A percentile compares a stretch with the other conserved stretches of the same genome.
Evolutionary conservation across 305 asterid genomes (phyloP).

Genomic region (Fraxinus angustifolia): DNA sequence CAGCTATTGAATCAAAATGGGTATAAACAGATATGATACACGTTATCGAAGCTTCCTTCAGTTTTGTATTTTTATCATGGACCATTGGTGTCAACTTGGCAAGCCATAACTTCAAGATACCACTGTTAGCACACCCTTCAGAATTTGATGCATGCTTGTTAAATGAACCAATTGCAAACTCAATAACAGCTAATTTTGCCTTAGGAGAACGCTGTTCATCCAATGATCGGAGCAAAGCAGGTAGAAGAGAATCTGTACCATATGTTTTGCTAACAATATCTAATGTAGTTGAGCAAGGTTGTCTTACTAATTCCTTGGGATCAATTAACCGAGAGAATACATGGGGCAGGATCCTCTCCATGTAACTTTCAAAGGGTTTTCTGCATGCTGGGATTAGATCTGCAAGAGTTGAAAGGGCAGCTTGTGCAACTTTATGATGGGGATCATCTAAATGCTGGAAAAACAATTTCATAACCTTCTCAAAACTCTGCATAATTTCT

Average conservation of each 20-base stretch:
- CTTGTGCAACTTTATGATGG: conserved; percentile 99
- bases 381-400: conserved; percentile 95
- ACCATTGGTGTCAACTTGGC: conserved; percentile 83
- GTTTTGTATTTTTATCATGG: conserved; percentile 85
- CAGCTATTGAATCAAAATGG: conserved; percentile 74
- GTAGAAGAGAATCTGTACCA: conserved; percentile 83
- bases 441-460: conserved; percentile 99
- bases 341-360: conserved; percentile 97
- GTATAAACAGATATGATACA: conserved; percentile 86
- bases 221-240: conserved; percentile 91
- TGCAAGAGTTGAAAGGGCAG: conserved; percentile 95
- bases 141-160: conserved; percentile 76
- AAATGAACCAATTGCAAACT: conserved; percentile 87
- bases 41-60: conserved; percentile 91
- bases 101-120: conserved; percentile 94
- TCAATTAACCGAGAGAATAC: conserved; percentile 95
- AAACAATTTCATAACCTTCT: conserved; percentile 96
- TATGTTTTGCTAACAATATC: conserved; percentile 89
- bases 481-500: conserved; percentile 89
- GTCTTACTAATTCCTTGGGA: conserved; percentile 95
- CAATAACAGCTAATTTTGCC: conserved; percentile 96
- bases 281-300: conserved; percentile 88
- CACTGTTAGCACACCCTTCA: conserved; percentile 82
- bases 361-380: conserved; percentile 93
- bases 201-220: conserved; percentile 99